Evolutionary conservation across 2,329 filamentous ascomycete genomes (phyloP).

Genomic region (Colletotrichum sp.): DNA sequence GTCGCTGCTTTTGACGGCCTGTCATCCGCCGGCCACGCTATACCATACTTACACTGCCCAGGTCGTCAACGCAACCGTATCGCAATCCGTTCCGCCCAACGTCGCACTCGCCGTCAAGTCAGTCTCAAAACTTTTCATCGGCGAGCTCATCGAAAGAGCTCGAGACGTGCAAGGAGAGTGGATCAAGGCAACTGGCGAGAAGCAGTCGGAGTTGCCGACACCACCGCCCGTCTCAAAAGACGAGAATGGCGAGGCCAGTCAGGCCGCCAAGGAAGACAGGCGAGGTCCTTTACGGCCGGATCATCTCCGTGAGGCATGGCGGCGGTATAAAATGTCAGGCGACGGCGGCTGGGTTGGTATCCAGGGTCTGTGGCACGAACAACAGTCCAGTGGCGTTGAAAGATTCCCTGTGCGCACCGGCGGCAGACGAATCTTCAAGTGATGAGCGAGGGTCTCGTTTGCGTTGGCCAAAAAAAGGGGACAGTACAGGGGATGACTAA

Average conservation of each 20-base stretch:
- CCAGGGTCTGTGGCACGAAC: slow-evolving; percentile 64
- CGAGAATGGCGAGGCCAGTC: slow-evolving; percentile 30
- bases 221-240: slow-evolving; percentile 40
- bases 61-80: slow-evolving; percentile 82
- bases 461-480: not conserved
- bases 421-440: slow-evolving; percentile 58
- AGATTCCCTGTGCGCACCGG: slow-evolving; percentile 61
- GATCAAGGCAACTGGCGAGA: slow-evolving; percentile 62
- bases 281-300: slow-evolving; percentile 72
- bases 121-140: slow-evolving; percentile 78
- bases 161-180: slow-evolving; percentile 75
- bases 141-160: slow-evolving; percentile 76
- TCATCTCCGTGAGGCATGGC: slow-evolving; percentile 75
- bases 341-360: slow-evolving; percentile 69
- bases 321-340: slow-evolving; percentile 67
- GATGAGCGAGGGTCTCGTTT: slow-evolving; percentile 23
- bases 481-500: not conserved
- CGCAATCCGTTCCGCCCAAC: slow-evolving; percentile 76
- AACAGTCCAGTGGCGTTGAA: slow-evolving; percentile 64
- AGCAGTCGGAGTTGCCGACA: slow-evolving; percentile 57
- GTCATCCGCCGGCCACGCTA: not conserved
- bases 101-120: slow-evolving; percentile 79
- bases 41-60: slow-evolving; percentile 30
- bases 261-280: slow-evolving; percentile 39
- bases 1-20: not conserved